Conservation (phyloP, 2,329 filamentous ascomycete species). For the Claviceps purpurea region DNA sequence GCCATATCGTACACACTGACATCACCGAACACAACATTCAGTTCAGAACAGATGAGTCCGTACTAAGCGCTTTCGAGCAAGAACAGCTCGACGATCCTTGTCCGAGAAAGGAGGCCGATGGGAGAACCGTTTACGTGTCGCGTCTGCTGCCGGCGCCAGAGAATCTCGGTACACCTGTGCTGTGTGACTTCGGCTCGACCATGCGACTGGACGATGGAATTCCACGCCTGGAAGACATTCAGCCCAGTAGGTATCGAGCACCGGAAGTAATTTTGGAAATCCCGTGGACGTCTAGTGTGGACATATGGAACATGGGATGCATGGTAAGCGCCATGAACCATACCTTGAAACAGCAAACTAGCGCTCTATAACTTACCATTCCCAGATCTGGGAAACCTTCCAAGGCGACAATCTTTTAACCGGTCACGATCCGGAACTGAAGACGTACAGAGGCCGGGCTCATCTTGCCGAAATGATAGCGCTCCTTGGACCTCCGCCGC, state of each 20-base stretch:
- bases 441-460: too few species aligned
- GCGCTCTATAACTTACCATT: neutral
- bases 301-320: constrained; percentile 39
- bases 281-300: constrained; percentile 31
- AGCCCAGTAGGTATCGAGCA: constrained; percentile 27
- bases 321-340: constrained; percentile 23
- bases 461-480: constrained; percentile 33
- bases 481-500: constrained; percentile 17
- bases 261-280: constrained; percentile 33
- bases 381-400: constrained; percentile 35
- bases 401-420: constrained; percentile 31
- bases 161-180: constrained; percentile 19
- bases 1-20: constrained; percentile 30
- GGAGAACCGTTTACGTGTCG: constrained; percentile 28
- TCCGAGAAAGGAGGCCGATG: constrained; percentile 28
- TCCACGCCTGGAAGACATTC: constrained; percentile 20
- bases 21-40: constrained; percentile 36
- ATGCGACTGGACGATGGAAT: constrained; percentile 18
- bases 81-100: constrained; percentile 24
- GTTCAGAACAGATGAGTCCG: constrained; percentile 25
- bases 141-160: constrained; percentile 22
- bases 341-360: neutral
- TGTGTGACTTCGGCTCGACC: constrained; percentile 38
- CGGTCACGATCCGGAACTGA: constrained; percentile 25
- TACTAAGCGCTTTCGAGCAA: constrained; percentile 25